Conservation (phyloP, 2,329 filamentous ascomycete genomes). For the Setomelanomma holmii region DNA sequence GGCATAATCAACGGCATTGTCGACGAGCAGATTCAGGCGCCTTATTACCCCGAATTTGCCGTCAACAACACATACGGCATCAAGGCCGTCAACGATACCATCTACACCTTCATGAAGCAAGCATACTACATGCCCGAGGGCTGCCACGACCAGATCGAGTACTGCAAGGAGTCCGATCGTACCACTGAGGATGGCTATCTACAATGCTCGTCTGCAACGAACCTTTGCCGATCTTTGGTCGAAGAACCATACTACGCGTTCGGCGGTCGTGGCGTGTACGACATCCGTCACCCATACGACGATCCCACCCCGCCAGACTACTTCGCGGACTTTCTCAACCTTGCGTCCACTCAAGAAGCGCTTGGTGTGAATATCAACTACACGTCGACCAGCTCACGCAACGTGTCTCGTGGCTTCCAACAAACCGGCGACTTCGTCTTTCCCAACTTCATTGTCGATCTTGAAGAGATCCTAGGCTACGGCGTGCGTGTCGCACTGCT, state of each 20-base stretch:
- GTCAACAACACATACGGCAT: constrained; percentile 64
- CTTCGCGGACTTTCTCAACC: constrained; percentile 60
- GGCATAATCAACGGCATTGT: constrained; percentile 64
- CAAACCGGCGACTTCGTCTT: constrained; percentile 56
- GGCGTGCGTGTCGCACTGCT: constrained; percentile 63
- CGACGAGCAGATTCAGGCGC: constrained; percentile 57
- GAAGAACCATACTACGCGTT: constrained; percentile 53
- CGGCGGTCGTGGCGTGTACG: constrained; percentile 60
- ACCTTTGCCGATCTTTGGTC: constrained; percentile 53
- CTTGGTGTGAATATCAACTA: constrained; percentile 63
- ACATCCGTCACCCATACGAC: constrained; percentile 58
- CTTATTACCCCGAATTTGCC: constrained; percentile 58
- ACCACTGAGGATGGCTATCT: constrained; percentile 35
- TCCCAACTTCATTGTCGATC: constrained; percentile 54
- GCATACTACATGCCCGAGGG: constrained; percentile 57
- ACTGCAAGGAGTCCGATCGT: constrained; percentile 50
- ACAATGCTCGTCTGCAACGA: constrained; percentile 46
- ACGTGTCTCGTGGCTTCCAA: constrained; percentile 55
- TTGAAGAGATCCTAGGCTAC: constrained; percentile 60
- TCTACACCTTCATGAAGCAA: constrained; percentile 54
- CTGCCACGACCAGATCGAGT: constrained; percentile 59
- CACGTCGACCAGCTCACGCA: constrained; percentile 49
- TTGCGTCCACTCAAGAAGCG: constrained; percentile 59
- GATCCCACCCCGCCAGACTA: constrained; percentile 63
- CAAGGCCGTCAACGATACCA: constrained; percentile 55